A percentile compares a stretch with the other conserved stretches of the same genome.
Evolutionary conservation across 2,329 filamentous ascomycete species (phyloP).

Genomic region (Fusarium napiforme): DNA sequence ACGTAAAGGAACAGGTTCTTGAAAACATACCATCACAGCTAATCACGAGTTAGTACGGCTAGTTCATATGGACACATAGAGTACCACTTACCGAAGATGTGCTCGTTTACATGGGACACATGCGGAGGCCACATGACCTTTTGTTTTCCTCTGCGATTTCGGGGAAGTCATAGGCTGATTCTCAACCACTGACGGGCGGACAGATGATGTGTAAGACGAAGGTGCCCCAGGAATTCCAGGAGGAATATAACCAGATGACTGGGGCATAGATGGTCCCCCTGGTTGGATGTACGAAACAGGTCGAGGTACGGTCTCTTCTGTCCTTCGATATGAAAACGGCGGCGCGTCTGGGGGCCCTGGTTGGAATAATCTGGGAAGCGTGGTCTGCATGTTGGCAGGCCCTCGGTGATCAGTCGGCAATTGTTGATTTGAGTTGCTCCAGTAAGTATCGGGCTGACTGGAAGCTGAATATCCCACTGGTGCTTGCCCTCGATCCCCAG

Average conservation of each 20-base stretch:
- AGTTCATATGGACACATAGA: neutral
- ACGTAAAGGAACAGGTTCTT: constrained; percentile 5
- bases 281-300: constrained; percentile 42
- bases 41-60: constrained; percentile 22
- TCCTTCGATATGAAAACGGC: constrained; percentile 43
- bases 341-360: constrained; percentile 40
- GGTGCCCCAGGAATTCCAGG: constrained; percentile 29
- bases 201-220: constrained; percentile 39
- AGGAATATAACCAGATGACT: constrained; percentile 39
- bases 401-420: constrained; percentile 39
- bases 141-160: constrained; percentile 74
- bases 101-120: constrained; percentile 88
- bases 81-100: constrained; percentile 71
- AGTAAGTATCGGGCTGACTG: constrained; percentile 62
- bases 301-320: constrained; percentile 42
- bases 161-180: constrained; percentile 63
- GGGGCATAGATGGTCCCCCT: constrained; percentile 25
- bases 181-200: constrained; percentile 55
- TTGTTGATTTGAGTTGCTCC: constrained; percentile 50
- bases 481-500: constrained; percentile 63
- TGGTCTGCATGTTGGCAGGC: constrained; percentile 39
- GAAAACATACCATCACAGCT: constrained; percentile 73
- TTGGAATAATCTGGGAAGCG: constrained; percentile 45
- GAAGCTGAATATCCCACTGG: constrained; percentile 57
- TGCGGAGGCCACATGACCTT: constrained; percentile 85